Evolutionary conservation across 148 eudicot species (phyloP), one percentile per base, ranked within the genome.

Genomic region (Heliosperma pusillum): DNA sequence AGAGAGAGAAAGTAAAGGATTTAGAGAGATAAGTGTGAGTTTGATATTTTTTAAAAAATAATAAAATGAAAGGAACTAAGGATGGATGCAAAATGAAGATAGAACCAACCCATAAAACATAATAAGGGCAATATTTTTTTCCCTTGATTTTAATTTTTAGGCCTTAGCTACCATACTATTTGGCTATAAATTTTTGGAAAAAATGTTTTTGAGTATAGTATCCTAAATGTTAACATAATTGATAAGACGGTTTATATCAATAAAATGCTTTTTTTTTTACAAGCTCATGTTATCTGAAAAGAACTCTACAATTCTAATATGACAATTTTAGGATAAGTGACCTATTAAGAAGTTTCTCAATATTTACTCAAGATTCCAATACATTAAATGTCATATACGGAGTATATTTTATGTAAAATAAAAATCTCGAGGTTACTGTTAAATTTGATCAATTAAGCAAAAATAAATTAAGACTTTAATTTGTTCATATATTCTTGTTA

Each of bases 51-150:
- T 66, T 57, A 4, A 72, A 45, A 30, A 24, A 62, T 21, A 44
- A 66, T 12, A 50, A 50, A 0, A 12, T 47, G 12, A 58, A 59
- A 22, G 67, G 11, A 7, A 21, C 17, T 53, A 64, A 22, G 61
- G 11, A 30, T 63, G 30, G 81, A 72, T 67, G 58, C 45, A 56
- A 16, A 59, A 11, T 12, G 26, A 65, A 66, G 69, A 69, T 69
- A 74, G 20, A 69, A 69, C 45, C 77, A 44, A 79, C 40, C 36
- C 77, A 47, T 78, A 26, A 72, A 72, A 13, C 8, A 53, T 24
- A 6, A 53, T 24, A 6, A 20, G 22, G 29, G 15, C 2, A 21
- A 42, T 13, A 9, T 1, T 1, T 21, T 26, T 26, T 40, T 62
- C 45, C 55, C 17, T 50, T 21, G 22, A 26, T 26, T 22, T 44